Conservation (phyloP, 2,329 filamentous ascomycete species). For the Graphium sp. region DNA sequence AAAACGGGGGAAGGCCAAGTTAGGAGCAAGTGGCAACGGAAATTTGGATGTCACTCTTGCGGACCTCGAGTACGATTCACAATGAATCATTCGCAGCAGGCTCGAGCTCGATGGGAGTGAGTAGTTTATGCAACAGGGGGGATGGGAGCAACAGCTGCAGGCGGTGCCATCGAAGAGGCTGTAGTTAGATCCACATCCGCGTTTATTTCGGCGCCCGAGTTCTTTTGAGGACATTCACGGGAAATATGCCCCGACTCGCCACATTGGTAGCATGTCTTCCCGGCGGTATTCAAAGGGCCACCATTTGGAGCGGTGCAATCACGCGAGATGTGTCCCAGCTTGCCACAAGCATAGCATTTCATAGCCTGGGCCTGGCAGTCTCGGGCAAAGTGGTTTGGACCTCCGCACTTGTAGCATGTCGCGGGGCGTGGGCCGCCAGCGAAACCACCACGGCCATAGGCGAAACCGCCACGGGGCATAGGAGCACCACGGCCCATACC, state of each 20-base stretch:
- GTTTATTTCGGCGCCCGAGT: constrained; percentile 29
- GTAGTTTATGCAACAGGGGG: constrained; percentile 17
- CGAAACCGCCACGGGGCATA: constrained; percentile 54
- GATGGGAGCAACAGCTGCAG: constrained; percentile 26
- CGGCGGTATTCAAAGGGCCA: constrained; percentile 83
- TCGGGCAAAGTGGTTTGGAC: constrained; percentile 94
- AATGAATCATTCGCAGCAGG: constrained; percentile 2
- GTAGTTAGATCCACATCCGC: constrained; percentile 24
- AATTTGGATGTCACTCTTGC: too few relatives aligned
- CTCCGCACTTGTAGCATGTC: constrained; percentile 60
- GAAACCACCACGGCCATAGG: constrained; percentile 56
- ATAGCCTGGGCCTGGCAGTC: constrained; percentile 97
- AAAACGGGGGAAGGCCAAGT: not conserved
- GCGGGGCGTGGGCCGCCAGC: constrained; percentile 50
- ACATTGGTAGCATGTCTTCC: constrained; percentile 98
- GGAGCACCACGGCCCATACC: constrained; percentile 49
- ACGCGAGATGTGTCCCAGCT: constrained; percentile 79
- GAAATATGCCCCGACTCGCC: constrained; percentile 93
- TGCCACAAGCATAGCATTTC: constrained; percentile 97
- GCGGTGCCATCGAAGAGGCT: constrained; percentile 18
- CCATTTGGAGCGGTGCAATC: constrained; percentile 97
- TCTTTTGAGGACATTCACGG: constrained; percentile 76
- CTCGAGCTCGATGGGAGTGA: not conserved
- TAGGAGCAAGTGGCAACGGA: not conserved
- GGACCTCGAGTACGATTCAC: too few relatives aligned